Percentiles rank a stretch among this genome's conserved stretches.
Evolutionary conservation across 768 basidiomycete species (phyloP).

Genomic region (Pisolithus tinctorius): DNA sequence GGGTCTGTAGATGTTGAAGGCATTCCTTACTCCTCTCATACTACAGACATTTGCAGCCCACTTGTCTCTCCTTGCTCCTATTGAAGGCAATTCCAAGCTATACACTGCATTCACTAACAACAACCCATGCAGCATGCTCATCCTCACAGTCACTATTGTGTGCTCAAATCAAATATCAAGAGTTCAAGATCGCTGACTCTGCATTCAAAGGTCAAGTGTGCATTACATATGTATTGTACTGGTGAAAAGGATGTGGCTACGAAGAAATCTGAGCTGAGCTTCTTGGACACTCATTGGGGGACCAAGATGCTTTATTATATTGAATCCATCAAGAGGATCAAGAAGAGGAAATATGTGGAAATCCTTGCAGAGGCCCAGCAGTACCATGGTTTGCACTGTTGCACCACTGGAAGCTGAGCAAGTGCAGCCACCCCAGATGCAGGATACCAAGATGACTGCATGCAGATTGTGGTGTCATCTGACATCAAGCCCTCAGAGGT

Average conservation of each 20-base stretch:
- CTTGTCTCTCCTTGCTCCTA: background rate
- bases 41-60: background rate
- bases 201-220: background rate
- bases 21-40: background rate
- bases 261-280: background rate
- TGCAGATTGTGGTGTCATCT: background rate
- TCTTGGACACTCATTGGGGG: background rate
- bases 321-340: background rate
- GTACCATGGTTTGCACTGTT: background rate
- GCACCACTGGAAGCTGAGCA: background rate
- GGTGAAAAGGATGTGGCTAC: background rate
- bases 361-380: background rate
- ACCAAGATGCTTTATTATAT: background rate
- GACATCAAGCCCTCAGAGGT: background rate
- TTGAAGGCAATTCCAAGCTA: background rate
- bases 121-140: background rate
- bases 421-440: background rate
- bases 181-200: background rate
- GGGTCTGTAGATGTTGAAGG: background rate
- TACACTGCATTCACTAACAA: background rate
- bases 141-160: background rate
- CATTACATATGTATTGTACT: background rate
- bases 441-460: background rate
- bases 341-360: background rate
- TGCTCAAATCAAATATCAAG: background rate